Base-by-base conservation (phyloP, 495 filamentous ascomycete genomes). In the Opeltia flavorubescens region DNA sequence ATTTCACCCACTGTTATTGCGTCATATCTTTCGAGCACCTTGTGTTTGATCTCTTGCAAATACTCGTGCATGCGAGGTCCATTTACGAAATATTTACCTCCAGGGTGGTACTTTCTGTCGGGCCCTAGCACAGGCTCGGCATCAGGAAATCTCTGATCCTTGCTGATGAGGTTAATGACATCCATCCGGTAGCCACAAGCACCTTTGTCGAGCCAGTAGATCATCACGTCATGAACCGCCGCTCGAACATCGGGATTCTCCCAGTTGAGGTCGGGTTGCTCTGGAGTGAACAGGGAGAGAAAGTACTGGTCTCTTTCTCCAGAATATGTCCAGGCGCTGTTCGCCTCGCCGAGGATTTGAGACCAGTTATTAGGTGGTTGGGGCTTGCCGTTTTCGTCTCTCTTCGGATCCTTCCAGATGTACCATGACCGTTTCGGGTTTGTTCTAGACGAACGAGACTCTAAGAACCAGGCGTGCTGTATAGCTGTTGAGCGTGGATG, bases 221-320 rank as follows among this genome's bases (percentile, higher is more conserved):
- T 55, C 68, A 84, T 78, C 23, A 72, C 63, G 26, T 74, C 66
- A 49, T 78, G 75, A 13, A 84, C 74, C 1, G 80, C 78, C 27
- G 67, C 58, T 0, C 80, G 66, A 5, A 72, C 66, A 12, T 64
- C 69, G 5, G 64, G 63, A 26, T 71, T 75, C 49, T 84, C 78
- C 78, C 80, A 84, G 60, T 85, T 84, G 12, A 84, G 66, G 52
- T 85, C 81, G 4, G 81, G 79, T 55, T 83, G 77, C 39, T 72
- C 62, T 11, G 65, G 58, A 1, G 74, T 66, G 48, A 81, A 84
- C 6, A 83, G 64, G 48, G 76, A 73, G 1, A 85, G 67, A 52
- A 78, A 84, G 47, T 77, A 84, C 57, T 84, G 71, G 4, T 72
- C 64, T 0, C 74, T 78, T 8, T 55, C 46, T 35, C 74, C 67